These are phyloP conservation scores for Podosphaera aphanis DNA, from an alignment of 2,329 filamentous ascomycete genomes.

Conservation along the genomic window DNA sequence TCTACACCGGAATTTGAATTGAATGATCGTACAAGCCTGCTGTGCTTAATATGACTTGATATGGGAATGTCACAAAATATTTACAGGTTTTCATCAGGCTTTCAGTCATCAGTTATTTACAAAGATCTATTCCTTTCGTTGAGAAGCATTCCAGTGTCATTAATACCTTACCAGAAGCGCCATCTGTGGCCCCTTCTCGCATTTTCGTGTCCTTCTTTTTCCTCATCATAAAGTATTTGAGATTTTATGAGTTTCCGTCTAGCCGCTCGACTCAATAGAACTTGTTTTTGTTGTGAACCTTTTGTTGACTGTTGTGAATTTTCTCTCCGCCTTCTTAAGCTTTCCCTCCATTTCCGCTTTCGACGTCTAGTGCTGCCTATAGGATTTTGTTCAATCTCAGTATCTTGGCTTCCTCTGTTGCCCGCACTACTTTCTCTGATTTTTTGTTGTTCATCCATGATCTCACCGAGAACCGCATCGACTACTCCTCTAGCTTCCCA, in stretches of 20 bases:
- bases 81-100: no score
- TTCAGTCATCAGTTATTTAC: no score
- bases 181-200: slow-evolving; percentile 25
- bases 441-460: neutral
- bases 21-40: no score
- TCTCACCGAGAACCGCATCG: slow-evolving; percentile 2
- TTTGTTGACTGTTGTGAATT: neutral
- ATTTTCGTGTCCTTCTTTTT: slow-evolving; percentile 17
- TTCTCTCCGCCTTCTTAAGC: slow-evolving; percentile 16
- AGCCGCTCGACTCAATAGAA: slow-evolving; percentile 12
- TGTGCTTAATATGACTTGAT: no score
- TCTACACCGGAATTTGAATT: no score
- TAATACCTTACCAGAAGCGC: slow-evolving; percentile 24
- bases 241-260: slow-evolving; percentile 33
- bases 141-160: neutral
- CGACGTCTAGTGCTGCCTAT: neutral
- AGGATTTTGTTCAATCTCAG: neutral
- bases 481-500: slow-evolving; percentile 5
- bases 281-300: neutral
- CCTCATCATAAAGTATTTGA: slow-evolving; percentile 22
- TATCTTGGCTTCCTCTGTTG: neutral
- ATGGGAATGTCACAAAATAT: no score
- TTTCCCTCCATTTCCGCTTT: slow-evolving; percentile 14
- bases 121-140: neutral
- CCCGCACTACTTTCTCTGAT: neutral